A percentile compares a stretch with the other conserved stretches of the same genome.
Conservation (phyloP, 495 filamentous ascomycete species). For the Xylaria castorea region DNA sequence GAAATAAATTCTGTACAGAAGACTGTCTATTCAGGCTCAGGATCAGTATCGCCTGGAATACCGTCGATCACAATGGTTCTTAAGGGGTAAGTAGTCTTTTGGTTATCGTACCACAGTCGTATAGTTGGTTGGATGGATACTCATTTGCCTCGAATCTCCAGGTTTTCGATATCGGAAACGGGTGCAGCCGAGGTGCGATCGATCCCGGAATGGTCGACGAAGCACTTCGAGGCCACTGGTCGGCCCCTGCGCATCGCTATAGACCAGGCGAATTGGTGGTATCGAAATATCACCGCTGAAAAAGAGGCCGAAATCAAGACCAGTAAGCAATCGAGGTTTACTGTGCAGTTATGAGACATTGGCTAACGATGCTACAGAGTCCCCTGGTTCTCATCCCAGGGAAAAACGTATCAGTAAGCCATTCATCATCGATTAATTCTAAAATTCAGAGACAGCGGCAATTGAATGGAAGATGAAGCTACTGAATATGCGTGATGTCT, state of each 20-base stretch:
- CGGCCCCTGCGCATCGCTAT: slow-evolving; percentile 35
- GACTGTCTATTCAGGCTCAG: neutral
- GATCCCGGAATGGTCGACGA: slow-evolving; percentile 32
- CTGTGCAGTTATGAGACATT: neutral
- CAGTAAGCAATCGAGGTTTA: slow-evolving; percentile 18
- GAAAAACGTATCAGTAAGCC: slow-evolving; percentile 30
- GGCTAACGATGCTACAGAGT: slow-evolving; percentile 22
- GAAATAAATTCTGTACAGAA: neutral
- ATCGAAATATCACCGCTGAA: slow-evolving; percentile 28
- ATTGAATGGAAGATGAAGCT: neutral
- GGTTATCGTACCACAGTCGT: no score
- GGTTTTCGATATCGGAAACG: slow-evolving; percentile 32
- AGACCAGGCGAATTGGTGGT: slow-evolving; percentile 36
- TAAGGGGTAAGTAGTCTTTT: slow-evolving; percentile 24
- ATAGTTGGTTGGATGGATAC: neutral
- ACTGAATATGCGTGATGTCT: neutral
- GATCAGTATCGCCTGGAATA: neutral
- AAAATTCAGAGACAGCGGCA: neutral
- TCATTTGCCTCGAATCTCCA: slow-evolving; percentile 13
- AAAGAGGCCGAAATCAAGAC: slow-evolving; percentile 29
- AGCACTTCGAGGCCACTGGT: slow-evolving; percentile 28
- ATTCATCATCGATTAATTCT: neutral
- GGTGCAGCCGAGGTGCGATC: slow-evolving; percentile 28
- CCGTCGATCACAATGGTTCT: slow-evolving; percentile 31
- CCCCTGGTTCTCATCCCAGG: slow-evolving; percentile 31